Evolutionary conservation across 345 rosid species (phyloP).

Genomic region (Turritis glabra): DNA sequence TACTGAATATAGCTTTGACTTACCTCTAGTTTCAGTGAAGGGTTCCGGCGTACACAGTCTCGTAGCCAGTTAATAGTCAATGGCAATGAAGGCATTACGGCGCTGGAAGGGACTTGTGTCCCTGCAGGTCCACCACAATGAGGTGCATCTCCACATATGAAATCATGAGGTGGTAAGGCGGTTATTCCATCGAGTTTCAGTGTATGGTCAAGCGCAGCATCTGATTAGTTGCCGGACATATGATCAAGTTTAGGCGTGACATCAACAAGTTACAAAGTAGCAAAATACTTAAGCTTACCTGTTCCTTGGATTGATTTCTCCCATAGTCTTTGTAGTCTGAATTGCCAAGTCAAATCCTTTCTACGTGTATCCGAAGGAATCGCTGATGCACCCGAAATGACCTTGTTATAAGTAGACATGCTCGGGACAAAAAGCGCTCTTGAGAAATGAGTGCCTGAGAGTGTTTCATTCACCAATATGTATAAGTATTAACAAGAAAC

Average conservation of each 20-base stretch:
- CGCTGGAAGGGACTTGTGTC: constrained; percentile 48
- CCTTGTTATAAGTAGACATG: constrained; percentile 77
- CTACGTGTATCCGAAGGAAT: constrained; percentile 47
- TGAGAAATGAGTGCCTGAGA: constrained; percentile 70
- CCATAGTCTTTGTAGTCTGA: constrained; percentile 69
- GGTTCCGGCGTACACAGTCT: constrained; percentile 60
- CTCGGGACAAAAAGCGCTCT: constrained; percentile 83
- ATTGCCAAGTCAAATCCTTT: constrained; percentile 79
- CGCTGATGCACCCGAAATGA: constrained; percentile 55
- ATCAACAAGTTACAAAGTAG: constrained; percentile 10
- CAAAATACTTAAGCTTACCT: constrained; percentile 43
- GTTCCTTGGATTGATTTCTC: constrained; percentile 64
- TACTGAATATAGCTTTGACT: constrained; percentile 3
- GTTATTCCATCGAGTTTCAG: constrained; percentile 30
- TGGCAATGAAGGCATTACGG: constrained; percentile 73
- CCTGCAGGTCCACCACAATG: constrained; percentile 43
- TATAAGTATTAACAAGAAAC: neutral
- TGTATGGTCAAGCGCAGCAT: constrained; percentile 45
- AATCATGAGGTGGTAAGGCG: constrained; percentile 55
- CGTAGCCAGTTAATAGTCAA: constrained; percentile 68
- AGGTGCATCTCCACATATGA: constrained; percentile 57
- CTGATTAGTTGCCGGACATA: constrained; percentile 36
- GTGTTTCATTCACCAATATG: constrained; percentile 15
- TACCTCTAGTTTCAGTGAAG: constrained; percentile 71
- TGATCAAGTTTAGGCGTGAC: constrained; percentile 1